Base-by-base conservation (phyloP, 129 eudicot species). In the Pulicaria dysenterica region DNA sequence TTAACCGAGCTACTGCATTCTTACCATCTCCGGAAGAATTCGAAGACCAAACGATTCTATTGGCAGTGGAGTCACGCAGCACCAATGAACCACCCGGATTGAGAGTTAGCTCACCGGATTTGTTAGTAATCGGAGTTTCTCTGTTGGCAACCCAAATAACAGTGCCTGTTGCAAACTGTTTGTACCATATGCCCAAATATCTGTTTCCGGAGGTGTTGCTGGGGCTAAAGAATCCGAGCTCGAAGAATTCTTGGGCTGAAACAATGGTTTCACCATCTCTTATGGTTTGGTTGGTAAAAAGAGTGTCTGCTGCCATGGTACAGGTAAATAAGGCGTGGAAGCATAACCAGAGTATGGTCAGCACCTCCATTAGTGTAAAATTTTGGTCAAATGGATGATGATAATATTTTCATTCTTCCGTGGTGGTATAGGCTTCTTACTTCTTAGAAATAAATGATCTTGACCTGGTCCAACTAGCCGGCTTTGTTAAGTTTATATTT, bases 101-200 rank as follows among this genome's bases (percentile, higher is more conserved):
- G 17, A 73, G 38, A 12, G 54, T 58, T 36, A 59, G 37, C 40
- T 58, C 60, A 14, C 78, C 69, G 13, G 77, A 46, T 8, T 53
- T 47, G 50, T 73, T 67, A 15, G 7, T 3, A 11, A 72, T 57
- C 10, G 76, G 76, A 10, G 57, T 43, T 36, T 72, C 56, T 57
- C 76, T 43, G 24, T 72, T 58, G 17, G 77, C 77, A 3, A 72
- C 68, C 77, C 77, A 72, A 34, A 43, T 46, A 31, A 58, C 58
- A 4, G 74, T 51, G 14, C 61, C 61, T 2, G 3, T 6, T 37
- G 74, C 54, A 15, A 37, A 16, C 40, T 37, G 46, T 42, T 69
- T 24, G 31, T 24, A 24, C 31, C 31, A 24, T 24, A 24, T 24
- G 31, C 31, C 31, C 31, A 24, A 24, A 24, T 24, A 24, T 24